Percentiles rank a stretch among this genome's conserved stretches.
These are phyloP conservation scores for Hansfordia pulvinata DNA, from an alignment of 2,329 filamentous ascomycete species.

Conservation along the genomic window DNA sequence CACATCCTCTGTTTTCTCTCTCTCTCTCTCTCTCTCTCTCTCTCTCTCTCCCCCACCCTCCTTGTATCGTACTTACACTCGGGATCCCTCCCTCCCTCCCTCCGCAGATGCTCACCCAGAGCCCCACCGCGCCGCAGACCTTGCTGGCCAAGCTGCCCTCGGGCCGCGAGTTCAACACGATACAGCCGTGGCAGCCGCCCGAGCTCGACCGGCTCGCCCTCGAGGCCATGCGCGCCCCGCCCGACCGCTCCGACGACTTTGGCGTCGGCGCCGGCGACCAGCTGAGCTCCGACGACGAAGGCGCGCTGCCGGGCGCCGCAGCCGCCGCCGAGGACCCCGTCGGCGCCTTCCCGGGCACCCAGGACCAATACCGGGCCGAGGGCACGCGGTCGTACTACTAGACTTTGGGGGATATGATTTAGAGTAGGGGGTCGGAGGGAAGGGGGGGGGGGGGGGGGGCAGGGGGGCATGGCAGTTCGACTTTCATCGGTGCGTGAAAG, in stretches of 20 bases:
- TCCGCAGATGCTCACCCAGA: conserved; percentile 62
- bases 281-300: conserved; percentile 30
- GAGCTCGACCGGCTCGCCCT: conserved; percentile 51
- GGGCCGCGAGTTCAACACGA: conserved; percentile 69
- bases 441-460: too few species aligned
- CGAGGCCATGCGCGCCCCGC: conserved; percentile 42
- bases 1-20: too few species aligned
- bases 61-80: neutral
- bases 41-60: too few species aligned
- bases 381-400: conserved; percentile 18
- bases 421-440: neutral
- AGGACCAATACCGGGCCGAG: conserved; percentile 12
- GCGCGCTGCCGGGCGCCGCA: too few species aligned
- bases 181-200: conserved; percentile 55
- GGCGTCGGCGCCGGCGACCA: conserved; percentile 20
- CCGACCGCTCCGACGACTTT: conserved; percentile 29
- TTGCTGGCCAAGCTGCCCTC: conserved; percentile 72
- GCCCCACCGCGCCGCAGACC: conserved; percentile 56
- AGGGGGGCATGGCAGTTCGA: neutral
- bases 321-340: conserved; percentile 10
- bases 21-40: too few species aligned
- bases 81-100: conserved; percentile 4
- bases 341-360: conserved; percentile 14
- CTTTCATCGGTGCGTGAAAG: conserved; percentile 14
- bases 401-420: neutral